phyloP scores from a whole-genome alignment of 257 asterid genomes.

The Nicotiana sylvestris region DNA sequence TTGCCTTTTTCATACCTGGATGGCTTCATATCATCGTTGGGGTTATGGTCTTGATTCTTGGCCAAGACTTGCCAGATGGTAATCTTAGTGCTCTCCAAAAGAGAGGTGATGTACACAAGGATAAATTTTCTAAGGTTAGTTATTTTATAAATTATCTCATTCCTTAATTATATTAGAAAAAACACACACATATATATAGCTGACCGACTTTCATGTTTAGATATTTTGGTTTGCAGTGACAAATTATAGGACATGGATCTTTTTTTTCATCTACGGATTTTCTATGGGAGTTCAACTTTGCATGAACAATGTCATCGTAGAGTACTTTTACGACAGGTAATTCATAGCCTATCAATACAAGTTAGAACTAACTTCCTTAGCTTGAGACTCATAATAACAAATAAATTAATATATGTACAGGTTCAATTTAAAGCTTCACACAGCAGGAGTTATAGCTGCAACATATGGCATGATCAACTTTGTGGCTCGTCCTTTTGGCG shows the following conservation, averaged over 20 bases:
- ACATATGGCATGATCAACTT: constrained; percentile 9
- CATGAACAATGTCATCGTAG: constrained; percentile 14
- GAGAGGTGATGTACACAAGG: constrained; percentile 11
- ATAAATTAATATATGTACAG: not conserved
- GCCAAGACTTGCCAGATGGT: constrained; percentile 23
- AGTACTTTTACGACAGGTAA: constrained; percentile 9
- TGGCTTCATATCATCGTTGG: constrained; percentile 21
- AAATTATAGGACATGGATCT: constrained; percentile 22
- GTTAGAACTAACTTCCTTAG: no score
- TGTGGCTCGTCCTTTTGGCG: constrained; percentile 7
- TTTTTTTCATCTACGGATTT: constrained; percentile 10
- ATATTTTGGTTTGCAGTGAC: constrained; percentile 7
- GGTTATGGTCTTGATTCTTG: constrained; percentile 12
- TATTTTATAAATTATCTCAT: not conserved
- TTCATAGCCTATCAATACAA: no score
- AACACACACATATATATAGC: not conserved
- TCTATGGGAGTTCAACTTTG: constrained; percentile 23
- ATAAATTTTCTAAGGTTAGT: constrained; percentile 14
- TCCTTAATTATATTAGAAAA: not conserved
- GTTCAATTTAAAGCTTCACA: constrained; percentile 12
- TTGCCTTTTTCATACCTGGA: constrained; percentile 18
- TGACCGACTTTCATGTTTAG: not conserved
- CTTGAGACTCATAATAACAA: no score
- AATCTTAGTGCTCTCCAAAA: constrained; percentile 7
- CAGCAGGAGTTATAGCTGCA: constrained; percentile 13